Evolutionary conservation across 768 basidiomycete species (phyloP).

Genomic region (Suillus weaverae): DNA sequence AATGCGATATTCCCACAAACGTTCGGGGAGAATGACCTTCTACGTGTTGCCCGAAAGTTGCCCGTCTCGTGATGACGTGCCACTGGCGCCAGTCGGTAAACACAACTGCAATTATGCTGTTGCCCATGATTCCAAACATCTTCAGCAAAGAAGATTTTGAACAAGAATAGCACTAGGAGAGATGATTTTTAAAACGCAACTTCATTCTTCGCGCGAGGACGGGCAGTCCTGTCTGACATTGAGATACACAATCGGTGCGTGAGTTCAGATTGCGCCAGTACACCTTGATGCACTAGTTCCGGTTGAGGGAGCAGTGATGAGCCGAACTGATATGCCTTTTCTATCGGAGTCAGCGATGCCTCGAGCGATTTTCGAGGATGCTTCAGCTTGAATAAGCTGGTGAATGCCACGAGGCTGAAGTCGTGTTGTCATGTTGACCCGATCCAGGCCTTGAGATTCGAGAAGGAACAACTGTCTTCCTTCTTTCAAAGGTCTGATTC

Average conservation of each 20-base stretch:
- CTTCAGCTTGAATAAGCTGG: neutral
- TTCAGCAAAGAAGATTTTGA: neutral
- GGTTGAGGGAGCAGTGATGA: neutral
- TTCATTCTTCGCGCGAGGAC: neutral
- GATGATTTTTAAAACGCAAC: neutral
- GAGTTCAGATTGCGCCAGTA: neutral
- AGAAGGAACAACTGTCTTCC: neutral
- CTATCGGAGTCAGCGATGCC: neutral
- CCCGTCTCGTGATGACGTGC: slow-evolving; percentile 4
- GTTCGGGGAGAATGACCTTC: neutral
- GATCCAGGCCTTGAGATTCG: neutral
- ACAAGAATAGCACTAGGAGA: neutral
- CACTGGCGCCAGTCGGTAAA: neutral
- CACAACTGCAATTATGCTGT: no score
- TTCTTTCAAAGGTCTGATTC: no score
- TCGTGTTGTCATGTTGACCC: neutral
- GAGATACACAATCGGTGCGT: neutral
- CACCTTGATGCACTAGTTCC: neutral
- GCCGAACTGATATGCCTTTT: neutral
- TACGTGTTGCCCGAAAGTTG: neutral
- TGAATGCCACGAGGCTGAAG: no score
- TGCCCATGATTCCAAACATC: no score
- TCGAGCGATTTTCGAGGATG: neutral
- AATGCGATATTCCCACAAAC: neutral
- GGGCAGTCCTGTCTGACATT: neutral